Evolutionary conservation across 345 rosid species (phyloP).

Genomic region (Mercurialis annua): DNA sequence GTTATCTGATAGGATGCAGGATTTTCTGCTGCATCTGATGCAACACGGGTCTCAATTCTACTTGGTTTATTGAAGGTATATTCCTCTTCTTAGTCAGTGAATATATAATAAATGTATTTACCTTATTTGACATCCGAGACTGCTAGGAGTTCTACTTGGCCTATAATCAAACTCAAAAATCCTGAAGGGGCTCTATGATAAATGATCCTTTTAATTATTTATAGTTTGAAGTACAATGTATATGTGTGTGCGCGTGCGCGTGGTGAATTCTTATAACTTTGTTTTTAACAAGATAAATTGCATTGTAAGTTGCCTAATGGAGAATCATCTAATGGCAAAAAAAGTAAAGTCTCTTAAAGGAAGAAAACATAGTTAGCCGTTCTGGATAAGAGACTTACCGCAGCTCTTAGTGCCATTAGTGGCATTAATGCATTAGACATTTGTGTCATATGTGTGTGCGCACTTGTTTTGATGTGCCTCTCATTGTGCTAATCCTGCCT

Average conservation of each 20-base stretch:
- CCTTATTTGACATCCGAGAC: background rate
- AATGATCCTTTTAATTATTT: no score
- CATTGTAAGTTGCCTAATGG: no score
- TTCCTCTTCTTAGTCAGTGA: background rate
- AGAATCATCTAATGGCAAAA: no score
- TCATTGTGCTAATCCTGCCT: background rate
- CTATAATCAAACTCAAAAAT: background rate
- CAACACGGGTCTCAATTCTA: constrained; percentile 89
- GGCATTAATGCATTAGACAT: background rate
- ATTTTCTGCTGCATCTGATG: constrained; percentile 92
- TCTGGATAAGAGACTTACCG: no score
- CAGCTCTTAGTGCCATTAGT: background rate
- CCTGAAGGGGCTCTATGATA: background rate
- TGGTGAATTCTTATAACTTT: no score
- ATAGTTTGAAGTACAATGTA: no score
- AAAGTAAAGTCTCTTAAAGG: no score
- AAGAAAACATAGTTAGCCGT: no score
- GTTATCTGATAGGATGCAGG: constrained; percentile 73
- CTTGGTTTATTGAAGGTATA: constrained; percentile 83
- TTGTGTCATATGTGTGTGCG: background rate
- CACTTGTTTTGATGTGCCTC: background rate
- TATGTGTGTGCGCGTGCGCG: no score
- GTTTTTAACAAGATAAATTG: no score
- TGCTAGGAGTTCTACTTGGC: background rate
- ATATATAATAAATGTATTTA: background rate